These are phyloP conservation scores for Monosporozyma unispora DNA, from an alignment of 805 yeast species.

Conservation along the genomic window DNA sequence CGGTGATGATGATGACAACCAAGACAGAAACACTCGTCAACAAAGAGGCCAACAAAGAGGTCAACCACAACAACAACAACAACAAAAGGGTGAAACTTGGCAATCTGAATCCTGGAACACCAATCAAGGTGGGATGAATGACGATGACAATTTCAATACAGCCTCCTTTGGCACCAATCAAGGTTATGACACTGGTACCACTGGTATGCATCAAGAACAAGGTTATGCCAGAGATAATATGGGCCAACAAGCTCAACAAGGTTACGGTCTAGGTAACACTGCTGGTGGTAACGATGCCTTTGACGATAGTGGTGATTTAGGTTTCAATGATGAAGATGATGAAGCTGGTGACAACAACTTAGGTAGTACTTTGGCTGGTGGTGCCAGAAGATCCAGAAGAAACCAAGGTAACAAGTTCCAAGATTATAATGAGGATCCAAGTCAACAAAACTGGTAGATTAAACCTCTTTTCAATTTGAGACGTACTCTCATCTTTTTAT, in stretches of 20 bases:
- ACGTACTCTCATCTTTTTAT: background rate
- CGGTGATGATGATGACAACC: conserved; percentile 15
- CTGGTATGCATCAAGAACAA: background rate
- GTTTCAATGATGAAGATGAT: background rate
- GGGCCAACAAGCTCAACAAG: conserved; percentile 1
- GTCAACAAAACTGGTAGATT: conserved; percentile 4
- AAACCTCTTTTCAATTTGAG: too few relatives aligned
- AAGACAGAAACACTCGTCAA: conserved; percentile 6
- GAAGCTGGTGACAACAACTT: background rate
- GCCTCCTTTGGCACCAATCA: background rate
- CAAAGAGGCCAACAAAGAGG: conserved; percentile 7
- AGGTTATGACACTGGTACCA: background rate
- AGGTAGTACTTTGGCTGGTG: background rate
- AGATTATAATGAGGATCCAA: background rate
- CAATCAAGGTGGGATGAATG: background rate
- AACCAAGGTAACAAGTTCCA: background rate
- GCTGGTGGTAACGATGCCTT: background rate
- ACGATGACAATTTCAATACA: background rate
- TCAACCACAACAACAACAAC: conserved; percentile 1
- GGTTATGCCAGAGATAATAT: background rate
- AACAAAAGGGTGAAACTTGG: background rate
- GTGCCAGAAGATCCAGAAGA: background rate
- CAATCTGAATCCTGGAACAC: background rate
- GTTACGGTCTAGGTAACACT: background rate
- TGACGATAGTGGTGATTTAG: conserved; percentile 1